Evolutionary conservation across 169 alveolate genomes (phyloP), one percentile per base, ranked within the genome.

Genomic region (Cystoisospora suis): DNA sequence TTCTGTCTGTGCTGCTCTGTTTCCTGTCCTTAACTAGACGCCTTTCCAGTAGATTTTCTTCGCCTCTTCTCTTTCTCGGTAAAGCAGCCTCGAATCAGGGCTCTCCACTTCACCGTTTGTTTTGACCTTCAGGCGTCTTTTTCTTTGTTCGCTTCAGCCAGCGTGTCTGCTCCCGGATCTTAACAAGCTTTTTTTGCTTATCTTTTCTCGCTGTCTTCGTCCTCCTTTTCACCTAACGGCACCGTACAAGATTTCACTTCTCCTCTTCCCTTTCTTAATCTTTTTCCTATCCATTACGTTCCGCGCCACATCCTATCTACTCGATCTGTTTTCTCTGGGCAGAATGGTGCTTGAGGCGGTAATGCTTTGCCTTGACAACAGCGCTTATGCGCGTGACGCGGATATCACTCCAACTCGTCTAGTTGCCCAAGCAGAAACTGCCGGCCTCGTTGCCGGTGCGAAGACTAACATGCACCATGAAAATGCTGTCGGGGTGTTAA

Each of bases 271-370:
- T 42, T 29, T 3, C 7, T 27, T 29, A 20, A 1, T 27, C 83
- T 36, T 38, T 72, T 3, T 38, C 0, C 1, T 1, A 6, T 2
- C 27, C 56, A 46, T 9, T 72, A 1, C 3, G 3, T 17, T 36
- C 56, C 32, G 36, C 58, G 17, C 3, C 58, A 12, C 65, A 23
- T 15, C 23, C 65, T 53, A 12, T 53, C 23, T 23, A 12, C 29
- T 53, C 65, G 65, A 15, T 53, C 86, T 44, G 38, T 0, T 29
- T 80, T 20, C 17, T 32, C 47, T 59, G n/a, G 5, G 36, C 40
- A 96, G 94, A 86, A 98, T 98, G 99, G 96, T 96, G 42, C 91
- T 98, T 87, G 99, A 99, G 95, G 99, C 99, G 53, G 96, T 98
- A 29, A 95, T 98, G 75, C 93, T 99, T 23, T 97, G 99, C 88